phyloP scores from a whole-genome alignment of 371 early-diverging fungal genomes.

The Polyrhizophydium stewartii region DNA sequence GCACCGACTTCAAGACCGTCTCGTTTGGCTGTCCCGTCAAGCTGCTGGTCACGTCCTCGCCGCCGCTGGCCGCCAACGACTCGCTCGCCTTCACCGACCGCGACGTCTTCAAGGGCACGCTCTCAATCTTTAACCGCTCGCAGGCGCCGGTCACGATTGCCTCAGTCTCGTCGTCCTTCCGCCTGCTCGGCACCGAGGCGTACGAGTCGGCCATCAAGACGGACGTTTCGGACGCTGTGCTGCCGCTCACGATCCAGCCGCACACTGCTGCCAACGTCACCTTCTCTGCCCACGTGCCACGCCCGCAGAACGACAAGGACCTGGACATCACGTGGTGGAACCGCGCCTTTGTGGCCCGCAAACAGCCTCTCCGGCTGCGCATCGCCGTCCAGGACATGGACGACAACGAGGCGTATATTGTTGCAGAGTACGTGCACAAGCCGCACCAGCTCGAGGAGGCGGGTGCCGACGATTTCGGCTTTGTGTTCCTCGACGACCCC shows the following conservation, averaged over 20 bases:
- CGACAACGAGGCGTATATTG: slow-evolving; percentile 22
- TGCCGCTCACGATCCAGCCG: slow-evolving; percentile 27
- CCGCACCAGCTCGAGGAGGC: slow-evolving; percentile 8
- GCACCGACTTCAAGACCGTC: slow-evolving; percentile 7
- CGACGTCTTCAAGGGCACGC: slow-evolving; percentile 20
- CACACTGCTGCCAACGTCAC: slow-evolving; percentile 9
- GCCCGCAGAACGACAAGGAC: slow-evolving; percentile 15
- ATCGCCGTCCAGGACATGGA: slow-evolving; percentile 35
- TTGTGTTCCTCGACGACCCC: slow-evolving; percentile 28
- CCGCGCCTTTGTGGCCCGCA: slow-evolving; percentile 6
- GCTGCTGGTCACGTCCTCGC: slow-evolving; percentile 15
- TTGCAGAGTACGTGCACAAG: slow-evolving; percentile 33
- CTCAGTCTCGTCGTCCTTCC: slow-evolving; percentile 29
- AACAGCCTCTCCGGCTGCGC: slow-evolving; percentile 31
- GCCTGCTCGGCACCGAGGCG: slow-evolving; percentile 32
- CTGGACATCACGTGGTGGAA: slow-evolving; percentile 8
- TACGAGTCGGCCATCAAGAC: slow-evolving; percentile 7
- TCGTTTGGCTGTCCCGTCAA: neutral
- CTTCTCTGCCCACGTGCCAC: slow-evolving; percentile 21
- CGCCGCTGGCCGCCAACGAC: slow-evolving; percentile 4
- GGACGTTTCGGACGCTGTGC: slow-evolving; percentile 3
- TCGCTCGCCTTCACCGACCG: slow-evolving; percentile 11
- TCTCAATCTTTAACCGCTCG: slow-evolving; percentile 35
- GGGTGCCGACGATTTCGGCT: slow-evolving; percentile 26
- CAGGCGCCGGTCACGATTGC: slow-evolving; percentile 24